A percentile compares a stretch with the other conserved stretches of the same genome.
These are phyloP conservation scores for Malassezia caprae DNA, from an alignment of 1,284 basidiomycete species.

Conservation along the genomic window DNA sequence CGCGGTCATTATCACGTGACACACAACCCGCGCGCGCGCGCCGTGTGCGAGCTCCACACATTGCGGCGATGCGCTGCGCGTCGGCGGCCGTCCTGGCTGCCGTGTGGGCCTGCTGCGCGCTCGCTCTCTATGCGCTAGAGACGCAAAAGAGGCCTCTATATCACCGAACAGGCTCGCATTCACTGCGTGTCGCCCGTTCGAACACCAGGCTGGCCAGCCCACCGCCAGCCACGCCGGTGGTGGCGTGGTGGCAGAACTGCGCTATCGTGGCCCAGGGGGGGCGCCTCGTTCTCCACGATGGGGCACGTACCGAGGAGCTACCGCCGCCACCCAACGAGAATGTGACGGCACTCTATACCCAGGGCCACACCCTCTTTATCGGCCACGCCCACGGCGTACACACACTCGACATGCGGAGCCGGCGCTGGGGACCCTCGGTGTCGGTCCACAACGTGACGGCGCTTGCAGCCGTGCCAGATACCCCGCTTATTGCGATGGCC, in stretches of 20 bases:
- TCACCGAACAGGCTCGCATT: not conserved
- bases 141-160: not conserved
- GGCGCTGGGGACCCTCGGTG: not conserved
- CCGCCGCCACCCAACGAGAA: not conserved
- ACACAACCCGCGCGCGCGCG: not conserved
- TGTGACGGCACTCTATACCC: not conserved
- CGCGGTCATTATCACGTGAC: slow-evolving; percentile 1
- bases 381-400: not conserved
- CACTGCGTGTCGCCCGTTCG: not conserved
- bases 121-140: not conserved
- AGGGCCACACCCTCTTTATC: not conserved
- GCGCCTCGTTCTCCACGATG: not conserved
- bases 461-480: not conserved
- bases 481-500: not conserved
- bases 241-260: not conserved
- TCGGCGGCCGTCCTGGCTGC: not conserved
- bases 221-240: not conserved
- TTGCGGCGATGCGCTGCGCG: not conserved
- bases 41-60: not conserved
- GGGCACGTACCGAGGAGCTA: not conserved
- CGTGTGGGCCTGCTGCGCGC: not conserved
- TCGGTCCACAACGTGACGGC: not conserved
- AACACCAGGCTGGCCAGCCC: not conserved
- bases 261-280: not conserved
- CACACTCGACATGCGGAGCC: not conserved